Conservation (phyloP, 441 rosid genomes). For the Adansonia madagascariensis region DNA sequence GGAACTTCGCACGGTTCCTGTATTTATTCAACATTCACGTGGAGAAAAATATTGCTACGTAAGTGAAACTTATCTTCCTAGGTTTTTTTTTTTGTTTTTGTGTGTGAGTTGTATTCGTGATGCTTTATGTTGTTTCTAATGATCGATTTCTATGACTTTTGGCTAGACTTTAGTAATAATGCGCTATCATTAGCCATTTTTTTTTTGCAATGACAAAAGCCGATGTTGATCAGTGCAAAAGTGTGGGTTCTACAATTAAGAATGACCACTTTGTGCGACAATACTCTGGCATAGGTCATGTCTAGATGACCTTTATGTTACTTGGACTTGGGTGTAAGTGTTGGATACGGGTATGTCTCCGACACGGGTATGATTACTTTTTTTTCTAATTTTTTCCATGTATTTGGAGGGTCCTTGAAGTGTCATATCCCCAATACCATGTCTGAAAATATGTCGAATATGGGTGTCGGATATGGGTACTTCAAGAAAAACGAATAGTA, state of each 20-base stretch:
- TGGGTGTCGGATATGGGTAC: too few relatives aligned
- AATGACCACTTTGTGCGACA: background rate
- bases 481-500: too few relatives aligned
- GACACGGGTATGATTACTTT: background rate
- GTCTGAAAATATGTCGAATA: too few relatives aligned
- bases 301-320: background rate
- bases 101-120: constrained; percentile 2
- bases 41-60: constrained; percentile 92
- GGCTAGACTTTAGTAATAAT: background rate
- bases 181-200: constrained; percentile 5
- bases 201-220: background rate
- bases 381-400: too few relatives aligned
- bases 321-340: background rate
- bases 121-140: constrained; percentile 4
- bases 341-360: background rate
- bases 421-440: too few relatives aligned
- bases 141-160: background rate
- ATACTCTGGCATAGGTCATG: background rate
- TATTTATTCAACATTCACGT: constrained; percentile 86
- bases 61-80: constrained; percentile 42
- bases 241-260: constrained; percentile 4
- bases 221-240: background rate
- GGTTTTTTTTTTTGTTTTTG: background rate
- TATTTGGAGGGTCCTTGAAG: too few relatives aligned
- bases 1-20: constrained; percentile 71